Base-by-base conservation (phyloP, 345 rosid species). In the Sisymbrium altissimum region DNA sequence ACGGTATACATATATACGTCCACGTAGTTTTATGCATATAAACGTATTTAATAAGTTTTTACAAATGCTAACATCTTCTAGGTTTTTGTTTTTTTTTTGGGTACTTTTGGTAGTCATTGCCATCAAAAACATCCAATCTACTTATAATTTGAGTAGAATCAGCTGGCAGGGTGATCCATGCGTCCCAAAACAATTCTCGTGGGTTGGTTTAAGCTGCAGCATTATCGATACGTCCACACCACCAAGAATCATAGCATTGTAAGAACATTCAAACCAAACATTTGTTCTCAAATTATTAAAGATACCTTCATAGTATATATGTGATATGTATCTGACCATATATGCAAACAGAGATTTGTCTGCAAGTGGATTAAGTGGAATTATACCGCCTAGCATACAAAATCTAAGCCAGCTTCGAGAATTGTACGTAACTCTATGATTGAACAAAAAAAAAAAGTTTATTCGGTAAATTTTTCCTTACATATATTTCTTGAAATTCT, bases 161-260 rank as follows among this genome's bases (percentile, higher is more conserved):
- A 54, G 62, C 44, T 85, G 84, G 88, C 84, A 83, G 44, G 88
- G 88, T 4, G 86, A 85, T 79, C 85, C 86, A 48, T 79, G 84
- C 30, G 52, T 60, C n/a, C 83, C 83, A n/a, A 46, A 25, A 30
- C 67, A 12, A 6, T 60, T 60, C 15, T 1, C 3, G 8, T 83
- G 86, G 86, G 32, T 23, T 9, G 85, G 86, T n/a, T 62, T 85
- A 35, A 23, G 61, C 45, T 85, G 86, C 78, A 64, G 43, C 67
- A 41, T 59, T 17, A 21, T 15, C 0, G 80, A 46, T 25, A 10
- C 35, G 0, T 45, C 66, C 44, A 74, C 78, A 27, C 41, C 75
- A 27, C 81, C 83, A n/a, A 76, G 80, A n/a, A 81, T 86, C 52
- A 69, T 75, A 58, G 33, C 83, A 45, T 25, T 87, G 89, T 87